Base-by-base conservation (phyloP, 2,329 filamentous ascomycete species). In the Coniochaeta prunicola region DNA sequence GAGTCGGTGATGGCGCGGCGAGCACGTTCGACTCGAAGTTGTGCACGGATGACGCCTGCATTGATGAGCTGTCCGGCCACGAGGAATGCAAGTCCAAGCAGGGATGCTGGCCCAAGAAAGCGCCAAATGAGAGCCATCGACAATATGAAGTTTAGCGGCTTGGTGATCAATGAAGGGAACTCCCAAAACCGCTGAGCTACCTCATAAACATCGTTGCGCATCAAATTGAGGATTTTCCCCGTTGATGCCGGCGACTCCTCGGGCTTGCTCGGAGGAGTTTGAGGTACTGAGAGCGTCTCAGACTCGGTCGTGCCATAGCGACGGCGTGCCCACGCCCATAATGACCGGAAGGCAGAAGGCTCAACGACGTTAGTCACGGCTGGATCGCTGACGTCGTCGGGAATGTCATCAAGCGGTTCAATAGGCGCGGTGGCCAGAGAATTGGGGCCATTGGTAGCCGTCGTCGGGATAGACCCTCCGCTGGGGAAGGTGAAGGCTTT, bases 181-280 rank as follows among this genome's bases (percentile, higher is more conserved):
- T 96, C 92, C 92, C 92, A 96, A 66, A 96, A 94, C 48, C 89
- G 77, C 67, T 93, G 90, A 2, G 90, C 83, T 40, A 93, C 84
- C 68, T 92, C 89, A 67, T 93, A 94, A 0, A 89, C 90, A 69
- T 94, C 90, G 60, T 82, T 86, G 55, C 91, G 86, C 78, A 96
- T 89, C 2, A 96, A 74, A 66, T 96, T 96, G 61, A 96, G 81
- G 57, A 96, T 94, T 68, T 96, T 96, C 8, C 92, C 92, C 73
- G 92, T 93, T 0, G 90, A 91, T 0, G 92, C 91, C 2, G 88
- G 83, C 2, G 61, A 58, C 6, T 21, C 30, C n/a, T 19, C 53
- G 15, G 53, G 53, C 17, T 55, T 55, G 4, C 21, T 30, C 17
- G 45, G n/a, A 19, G 45, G 24, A 24, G 21, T 8, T 3, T 19